Evolutionary conservation across 2,329 filamentous ascomycete genomes (phyloP), one percentile per base, ranked within the genome.

Genomic region (Aspergillus neoniger): DNA sequence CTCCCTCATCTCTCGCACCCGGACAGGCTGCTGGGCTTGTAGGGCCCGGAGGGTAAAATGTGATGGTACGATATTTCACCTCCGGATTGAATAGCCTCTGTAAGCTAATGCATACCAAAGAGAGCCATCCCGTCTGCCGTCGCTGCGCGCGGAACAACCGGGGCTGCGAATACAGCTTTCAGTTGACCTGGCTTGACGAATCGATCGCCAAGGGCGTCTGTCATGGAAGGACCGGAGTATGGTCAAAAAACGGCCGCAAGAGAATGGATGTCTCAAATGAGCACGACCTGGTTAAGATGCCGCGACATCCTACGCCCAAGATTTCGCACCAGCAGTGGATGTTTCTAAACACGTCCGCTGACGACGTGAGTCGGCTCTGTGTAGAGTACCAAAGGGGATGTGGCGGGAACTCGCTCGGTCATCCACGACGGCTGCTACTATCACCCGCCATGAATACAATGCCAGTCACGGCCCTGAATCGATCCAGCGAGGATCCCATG

Each of bases 161-260:
- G 41, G 25, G 58, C 15, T 69, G 68, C 52, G 59, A 51, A 30
- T 71, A 71, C 51, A 62, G 64, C 23, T 47, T 71, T 15, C 63
- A 63, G 23, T 43, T 71, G 6, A 65, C 57, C 9, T 72, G 70
- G 68, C 63, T 68, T 19, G 66, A 72, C 53, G 68, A 72, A 54
- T 69, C 65, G 8, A 41, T 70, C 32, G 65, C 69, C 6, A 63
- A 65, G 36, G 69, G 67, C 2, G 47, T 72, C 3, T 72, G 67
- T 41, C 70, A 72, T 65, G 70, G 69, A 19, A 53, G 68, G 5
- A 5, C 5, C 19, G 41, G 41, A 4, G 41, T 44, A 21, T 44
- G 41, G 41, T 44, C 41, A 2, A 44, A 44, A 12, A 44, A 44
- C 7, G 41, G 19, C 19, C 41, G 17, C 10, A 44, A 44, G 14